Percentiles rank a stretch among this genome's conserved stretches.
These are phyloP conservation scores for Diddensiella caesifluorescens DNA, from an alignment of 805 yeast species.

Conservation along the genomic window DNA sequence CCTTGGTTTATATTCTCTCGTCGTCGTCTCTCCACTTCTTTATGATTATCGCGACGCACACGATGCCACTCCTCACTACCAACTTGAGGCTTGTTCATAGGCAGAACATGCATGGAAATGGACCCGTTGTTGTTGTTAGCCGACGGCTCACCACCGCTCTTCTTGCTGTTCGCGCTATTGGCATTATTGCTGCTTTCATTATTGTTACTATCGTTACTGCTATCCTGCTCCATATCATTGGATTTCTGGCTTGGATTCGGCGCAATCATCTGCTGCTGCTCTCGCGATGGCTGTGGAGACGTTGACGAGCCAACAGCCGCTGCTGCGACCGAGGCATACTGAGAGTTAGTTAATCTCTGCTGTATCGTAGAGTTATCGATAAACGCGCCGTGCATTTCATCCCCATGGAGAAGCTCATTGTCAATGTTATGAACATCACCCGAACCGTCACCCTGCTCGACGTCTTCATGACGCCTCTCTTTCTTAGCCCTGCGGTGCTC, in stretches of 20 bases:
- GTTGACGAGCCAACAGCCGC: constrained; percentile 1
- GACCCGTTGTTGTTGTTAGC: not conserved
- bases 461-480: too few species aligned
- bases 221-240: too few species aligned
- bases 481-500: too few species aligned
- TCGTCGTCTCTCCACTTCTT: constrained; percentile 91
- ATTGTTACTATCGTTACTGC: not conserved
- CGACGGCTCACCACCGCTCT: not conserved
- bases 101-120: not conserved
- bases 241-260: too few species aligned
- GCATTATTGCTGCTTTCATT: not conserved
- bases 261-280: too few species aligned
- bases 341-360: constrained; percentile 3
- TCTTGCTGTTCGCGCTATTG: not conserved
- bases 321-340: constrained; percentile 10
- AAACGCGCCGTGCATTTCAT: too few species aligned
- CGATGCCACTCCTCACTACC: constrained; percentile 84
- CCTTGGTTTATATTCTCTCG: constrained; percentile 84
- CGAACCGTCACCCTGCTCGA: too few species aligned
- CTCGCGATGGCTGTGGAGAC: too few species aligned
- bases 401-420: not conserved
- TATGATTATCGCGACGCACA: constrained; percentile 83
- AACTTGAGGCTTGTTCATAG: constrained; percentile 4
- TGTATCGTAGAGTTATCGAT: not conserved
- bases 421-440: not conserved